These are phyloP conservation scores for Suillus clintonianus DNA, from an alignment of 768 basidiomycete species.

Conservation along the genomic window DNA sequence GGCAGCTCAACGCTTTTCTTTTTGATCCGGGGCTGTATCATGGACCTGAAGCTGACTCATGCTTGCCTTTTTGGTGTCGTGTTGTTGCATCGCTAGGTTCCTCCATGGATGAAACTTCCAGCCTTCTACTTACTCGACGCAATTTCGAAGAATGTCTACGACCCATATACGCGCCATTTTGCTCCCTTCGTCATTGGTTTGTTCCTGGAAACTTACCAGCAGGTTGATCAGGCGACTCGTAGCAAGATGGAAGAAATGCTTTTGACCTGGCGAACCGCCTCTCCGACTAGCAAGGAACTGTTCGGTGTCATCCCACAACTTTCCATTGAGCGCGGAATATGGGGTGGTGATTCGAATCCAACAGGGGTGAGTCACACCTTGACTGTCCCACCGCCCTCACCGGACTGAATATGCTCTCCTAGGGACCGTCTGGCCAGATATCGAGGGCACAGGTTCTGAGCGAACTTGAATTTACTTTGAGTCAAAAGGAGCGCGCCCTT, in stretches of 20 bases:
- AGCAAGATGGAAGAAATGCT: slow-evolving; percentile 99
- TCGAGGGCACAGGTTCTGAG: slow-evolving; percentile 80
- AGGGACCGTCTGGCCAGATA: slow-evolving; percentile 47
- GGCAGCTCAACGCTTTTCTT: slow-evolving; percentile 32
- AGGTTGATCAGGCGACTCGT: slow-evolving; percentile 81
- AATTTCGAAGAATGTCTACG: slow-evolving; percentile 94
- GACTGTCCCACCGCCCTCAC: background rate
- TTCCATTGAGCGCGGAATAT: slow-evolving; percentile 82
- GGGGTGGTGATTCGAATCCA: slow-evolving; percentile 57
- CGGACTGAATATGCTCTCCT: slow-evolving; percentile 20
- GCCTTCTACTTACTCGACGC: slow-evolving; percentile 95
- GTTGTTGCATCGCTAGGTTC: slow-evolving; percentile 58
- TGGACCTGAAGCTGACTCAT: slow-evolving; percentile 68
- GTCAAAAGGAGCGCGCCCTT: slow-evolving; percentile 74
- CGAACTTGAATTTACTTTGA: slow-evolving; percentile 80
- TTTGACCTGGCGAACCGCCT: slow-evolving; percentile 89
- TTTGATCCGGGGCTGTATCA: slow-evolving; percentile 27
- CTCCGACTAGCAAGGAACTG: slow-evolving; percentile 76
- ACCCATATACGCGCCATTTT: slow-evolving; percentile 89
- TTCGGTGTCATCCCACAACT: slow-evolving; percentile 82
- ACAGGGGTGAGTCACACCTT: slow-evolving; percentile 38
- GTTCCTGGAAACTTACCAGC: slow-evolving; percentile 85
- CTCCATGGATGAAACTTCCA: slow-evolving; percentile 88
- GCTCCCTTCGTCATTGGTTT: slow-evolving; percentile 77
- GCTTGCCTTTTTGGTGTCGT: slow-evolving; percentile 30